phyloP scores from a whole-genome alignment of 257 asterid species.

The Lithospermum erythrorhizon region DNA sequence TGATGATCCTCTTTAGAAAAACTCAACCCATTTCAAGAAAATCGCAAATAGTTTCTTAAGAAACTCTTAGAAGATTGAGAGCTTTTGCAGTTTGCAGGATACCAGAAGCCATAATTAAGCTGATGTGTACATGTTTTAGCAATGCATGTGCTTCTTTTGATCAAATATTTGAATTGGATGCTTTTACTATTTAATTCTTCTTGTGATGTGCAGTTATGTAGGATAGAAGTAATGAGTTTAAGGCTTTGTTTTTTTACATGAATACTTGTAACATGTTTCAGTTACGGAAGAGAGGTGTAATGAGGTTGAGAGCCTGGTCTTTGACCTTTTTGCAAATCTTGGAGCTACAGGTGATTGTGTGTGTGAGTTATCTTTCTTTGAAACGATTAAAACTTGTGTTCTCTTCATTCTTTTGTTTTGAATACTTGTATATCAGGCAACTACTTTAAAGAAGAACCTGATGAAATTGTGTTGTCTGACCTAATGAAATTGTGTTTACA shows the following conservation, averaged over 20 bases:
- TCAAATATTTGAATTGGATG: background rate
- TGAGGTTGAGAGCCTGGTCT: constrained; percentile 96
- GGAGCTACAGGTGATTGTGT: constrained; percentile 78
- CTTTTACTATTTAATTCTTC: constrained; percentile 5
- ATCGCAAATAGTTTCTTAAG: background rate
- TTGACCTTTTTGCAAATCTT: constrained; percentile 96
- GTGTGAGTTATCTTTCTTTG: background rate
- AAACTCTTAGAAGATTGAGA: background rate
- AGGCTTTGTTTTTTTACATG: too few relatives aligned
- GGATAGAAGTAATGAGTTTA: too few relatives aligned
- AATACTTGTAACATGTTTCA: background rate
- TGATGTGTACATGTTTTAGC: background rate
- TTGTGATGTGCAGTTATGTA: constrained; percentile 21
- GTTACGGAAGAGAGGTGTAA: constrained; percentile 80
- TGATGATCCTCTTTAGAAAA: too few relatives aligned
- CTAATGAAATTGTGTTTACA: constrained; percentile 12
- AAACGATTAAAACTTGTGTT: background rate
- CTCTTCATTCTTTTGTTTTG: too few relatives aligned
- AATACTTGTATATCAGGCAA: too few relatives aligned
- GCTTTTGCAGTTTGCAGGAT: background rate
- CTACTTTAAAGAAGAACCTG: background rate
- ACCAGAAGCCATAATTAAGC: too few relatives aligned
- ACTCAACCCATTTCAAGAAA: background rate
- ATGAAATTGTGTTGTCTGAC: background rate
- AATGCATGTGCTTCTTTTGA: background rate